These are phyloP conservation scores for Xanthoconium purpureum DNA, from an alignment of 768 basidiomycete genomes.

Conservation along the genomic window DNA sequence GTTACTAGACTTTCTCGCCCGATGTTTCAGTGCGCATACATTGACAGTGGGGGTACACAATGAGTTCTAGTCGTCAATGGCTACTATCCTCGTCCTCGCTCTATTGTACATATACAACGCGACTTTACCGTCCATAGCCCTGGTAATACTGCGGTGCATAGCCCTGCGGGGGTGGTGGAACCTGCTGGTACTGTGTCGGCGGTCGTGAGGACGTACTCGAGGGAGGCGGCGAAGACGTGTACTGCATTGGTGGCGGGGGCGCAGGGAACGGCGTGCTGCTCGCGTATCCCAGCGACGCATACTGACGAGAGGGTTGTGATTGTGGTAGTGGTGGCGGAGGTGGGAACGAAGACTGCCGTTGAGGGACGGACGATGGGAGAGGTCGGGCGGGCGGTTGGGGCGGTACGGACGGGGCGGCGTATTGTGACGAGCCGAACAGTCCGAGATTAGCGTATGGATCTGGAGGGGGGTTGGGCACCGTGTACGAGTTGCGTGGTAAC, in stretches of 20 bases:
- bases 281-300: constrained; percentile 13
- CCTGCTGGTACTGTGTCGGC: constrained; percentile 26
- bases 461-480: constrained; percentile 19
- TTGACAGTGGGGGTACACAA: too few relatives aligned
- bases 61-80: too few relatives aligned
- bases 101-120: not conserved
- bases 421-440: constrained; percentile 24
- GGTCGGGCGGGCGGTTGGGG: constrained; percentile 16
- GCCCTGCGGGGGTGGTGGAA: constrained; percentile 32
- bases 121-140: constrained; percentile 28
- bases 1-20: too few relatives aligned
- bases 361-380: constrained; percentile 18
- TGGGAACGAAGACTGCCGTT: constrained; percentile 27
- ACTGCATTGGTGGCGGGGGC: constrained; percentile 29
- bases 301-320: constrained; percentile 22
- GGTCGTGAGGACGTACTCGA: constrained; percentile 15
- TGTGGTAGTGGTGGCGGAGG: constrained; percentile 17
- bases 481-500: constrained; percentile 24
- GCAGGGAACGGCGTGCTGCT: constrained; percentile 23
- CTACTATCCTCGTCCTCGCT: not conserved
- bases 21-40: too few relatives aligned
- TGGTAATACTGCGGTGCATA: constrained; percentile 30
- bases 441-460: constrained; percentile 39
- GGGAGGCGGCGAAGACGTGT: constrained; percentile 17
- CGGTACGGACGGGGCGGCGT: not conserved